Conservation (phyloP, 495 filamentous ascomycete species). For the Penicillium arizonense region DNA sequence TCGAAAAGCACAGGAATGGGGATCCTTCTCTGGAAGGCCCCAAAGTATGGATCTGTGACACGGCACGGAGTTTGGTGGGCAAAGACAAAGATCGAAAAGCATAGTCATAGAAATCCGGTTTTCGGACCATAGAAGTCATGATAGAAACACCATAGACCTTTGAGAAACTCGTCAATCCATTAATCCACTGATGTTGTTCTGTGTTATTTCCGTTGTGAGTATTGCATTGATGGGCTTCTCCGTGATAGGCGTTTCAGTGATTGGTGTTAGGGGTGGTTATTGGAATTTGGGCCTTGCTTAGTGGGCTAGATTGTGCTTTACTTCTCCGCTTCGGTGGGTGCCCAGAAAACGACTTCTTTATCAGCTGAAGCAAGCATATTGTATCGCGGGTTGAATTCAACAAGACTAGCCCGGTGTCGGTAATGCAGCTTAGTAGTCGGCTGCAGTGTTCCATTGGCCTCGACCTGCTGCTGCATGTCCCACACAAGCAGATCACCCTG, state of each 20-base stretch:
- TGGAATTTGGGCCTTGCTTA: neutral
- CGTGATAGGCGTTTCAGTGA: neutral
- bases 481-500: conserved; percentile 74
- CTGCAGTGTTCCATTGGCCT: conserved; percentile 54
- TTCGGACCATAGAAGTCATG: neutral
- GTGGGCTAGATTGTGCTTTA: conserved; percentile 6
- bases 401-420: conserved; percentile 64
- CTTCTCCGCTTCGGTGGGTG: conserved; percentile 57
- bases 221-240: too few species aligned
- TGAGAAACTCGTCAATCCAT: neutral
- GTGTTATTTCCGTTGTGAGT: neutral
- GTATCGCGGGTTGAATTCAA: conserved; percentile 85
- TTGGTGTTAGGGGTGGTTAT: neutral
- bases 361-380: conserved; percentile 90
- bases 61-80: conserved; percentile 63
- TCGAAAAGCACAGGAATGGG: conserved; percentile 39
- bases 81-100: conserved; percentile 54
- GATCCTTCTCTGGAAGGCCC: conserved; percentile 51
- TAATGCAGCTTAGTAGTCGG: conserved; percentile 65
- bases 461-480: conserved; percentile 64
- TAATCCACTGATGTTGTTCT: neutral
- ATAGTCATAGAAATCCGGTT: conserved; percentile 12
- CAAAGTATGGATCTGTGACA: conserved; percentile 59
- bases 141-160: neutral
- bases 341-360: conserved; percentile 85